These are phyloP conservation scores for Pichia sp. DNA, from an alignment of 1,139 yeast genomes.

Conservation along the genomic window DNA sequence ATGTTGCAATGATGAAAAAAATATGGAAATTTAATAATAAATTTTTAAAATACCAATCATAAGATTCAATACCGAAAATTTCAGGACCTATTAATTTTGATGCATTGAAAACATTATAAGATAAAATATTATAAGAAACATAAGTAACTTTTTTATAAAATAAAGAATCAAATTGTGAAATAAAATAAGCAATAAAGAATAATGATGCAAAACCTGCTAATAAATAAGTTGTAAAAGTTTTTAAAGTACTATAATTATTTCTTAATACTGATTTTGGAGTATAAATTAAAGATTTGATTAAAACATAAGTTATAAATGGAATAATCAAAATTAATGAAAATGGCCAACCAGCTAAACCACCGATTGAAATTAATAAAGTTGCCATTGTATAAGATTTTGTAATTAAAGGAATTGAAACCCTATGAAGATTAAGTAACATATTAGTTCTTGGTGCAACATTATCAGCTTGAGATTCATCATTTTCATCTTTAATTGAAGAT, in stretches of 20 bases:
- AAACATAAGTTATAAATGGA: slow-evolving; percentile 47
- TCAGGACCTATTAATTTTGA: slow-evolving; percentile 74
- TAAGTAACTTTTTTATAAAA: slow-evolving; percentile 57
- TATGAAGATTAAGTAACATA: slow-evolving; percentile 14
- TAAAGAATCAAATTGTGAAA: slow-evolving; percentile 52
- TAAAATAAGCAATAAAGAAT: slow-evolving; percentile 31
- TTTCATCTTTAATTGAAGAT: slow-evolving; percentile 2
- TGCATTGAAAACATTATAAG: slow-evolving; percentile 74
- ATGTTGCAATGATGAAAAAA: slow-evolving; percentile 41
- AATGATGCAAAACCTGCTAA: slow-evolving; percentile 31
- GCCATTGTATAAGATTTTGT: slow-evolving; percentile 33
- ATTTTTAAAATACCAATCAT: slow-evolving; percentile 64
- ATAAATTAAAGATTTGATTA: slow-evolving; percentile 5
- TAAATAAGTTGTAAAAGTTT: slow-evolving; percentile 13
- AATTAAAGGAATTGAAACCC: slow-evolving; percentile 15
- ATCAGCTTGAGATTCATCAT: slow-evolving; percentile 13
- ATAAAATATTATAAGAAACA: slow-evolving; percentile 77
- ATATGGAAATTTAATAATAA: slow-evolving; percentile 68
- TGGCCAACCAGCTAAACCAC: slow-evolving; percentile 90
- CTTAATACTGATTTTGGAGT: slow-evolving; percentile 16
- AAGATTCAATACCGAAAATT: slow-evolving; percentile 86
- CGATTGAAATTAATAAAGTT: slow-evolving; percentile 49
- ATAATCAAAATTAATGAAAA: slow-evolving; percentile 62
- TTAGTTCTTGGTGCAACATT: slow-evolving; percentile 20
- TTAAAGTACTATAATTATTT: slow-evolving; percentile 13